Evolutionary conservation across 1,139 yeast species (phyloP), one percentile per base, ranked within the genome.

Genomic region (Lodderomyces parapsilosis): DNA sequence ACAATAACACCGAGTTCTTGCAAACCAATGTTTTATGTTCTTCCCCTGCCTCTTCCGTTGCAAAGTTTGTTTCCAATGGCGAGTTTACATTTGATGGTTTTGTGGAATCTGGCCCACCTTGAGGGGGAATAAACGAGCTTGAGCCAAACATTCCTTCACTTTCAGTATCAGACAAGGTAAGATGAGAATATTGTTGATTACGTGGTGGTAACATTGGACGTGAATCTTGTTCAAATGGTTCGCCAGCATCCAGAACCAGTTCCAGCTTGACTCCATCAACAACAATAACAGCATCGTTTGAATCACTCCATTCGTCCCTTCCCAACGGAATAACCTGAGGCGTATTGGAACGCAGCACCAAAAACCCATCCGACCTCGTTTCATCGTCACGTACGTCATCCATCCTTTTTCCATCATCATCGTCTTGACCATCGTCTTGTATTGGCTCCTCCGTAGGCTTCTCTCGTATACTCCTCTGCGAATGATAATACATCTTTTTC

Each of bases 1-100:
- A 83, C 7, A 88, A 76, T 22, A 89, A 63, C 1, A 85, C 76
- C 25, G 76, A 78, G 35, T 68, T 71, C 32, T 62, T 51, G 4
- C 51, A 53, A 7, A 68, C 52, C 39, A 66, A 55, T 8, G 43
- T 35, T 1, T 13, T 31, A 27, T 20, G 27, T 2, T 10, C 36
- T 15, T 30, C 36, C n/a, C n/a, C n/a, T n/a, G n/a, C n/a, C n/a
- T n/a, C n/a, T n/a, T 10, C 32, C 41, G 8, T 36, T n/a, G n/a
- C 44, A 30, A 34, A 36, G n/a, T 45, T 40, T 4, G 48, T 41
- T 10, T 49, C 60, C 19, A 48, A 41, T 2, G 66, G 66, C 0
- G 66, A 59, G 39, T 60, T 59, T 4, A 53, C 54, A 38, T 47
- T 53, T 7, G 63, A 59, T 2, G 60, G 58, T 38, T 55, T 59